Evolutionary conservation across 2,329 filamentous ascomycete genomes (phyloP), one percentile per base, ranked within the genome.

Genomic region (Cadophora sp.): DNA sequence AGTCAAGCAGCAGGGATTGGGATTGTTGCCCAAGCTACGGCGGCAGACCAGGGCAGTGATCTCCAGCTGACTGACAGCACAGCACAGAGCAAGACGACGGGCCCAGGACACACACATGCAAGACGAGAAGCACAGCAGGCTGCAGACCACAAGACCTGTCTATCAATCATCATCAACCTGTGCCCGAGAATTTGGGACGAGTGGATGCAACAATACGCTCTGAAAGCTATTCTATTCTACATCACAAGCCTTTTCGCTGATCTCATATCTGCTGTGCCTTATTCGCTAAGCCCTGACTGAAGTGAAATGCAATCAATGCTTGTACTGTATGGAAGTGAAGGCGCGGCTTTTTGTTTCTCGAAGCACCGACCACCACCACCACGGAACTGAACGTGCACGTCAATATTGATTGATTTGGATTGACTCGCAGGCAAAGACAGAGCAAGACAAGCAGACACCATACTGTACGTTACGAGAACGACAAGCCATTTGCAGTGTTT

Each of bases 51-150:
- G 19, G 43, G n/a, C 43, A 48, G 7, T 48, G 43, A 48, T 48
- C 43, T 48, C 43, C 43, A 22, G 43, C 43, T 48, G 43, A 48
- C 43, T 48, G 43, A 48, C 43, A 48, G n/a, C 43, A 22, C 43
- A 48, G 43, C 43, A 34, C n/a, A 11, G 5, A 48, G 43, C 43
- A 43, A 43, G 16, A 43, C 40, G 40, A 43, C 40, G 19, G 12
- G 43, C 19, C 43, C 2, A 48, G 43, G 22, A 11, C 43, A 56
- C 29, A 56, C 19, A 34, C 29, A 56, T 34, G 29, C 53, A 56
- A 56, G 53, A 56, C 16, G 27, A 56, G 53, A n/a, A 56, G 14
- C 27, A 26, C 27, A 55, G 51, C 53, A 56, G 53, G 34, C 53
- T 16, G 51, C 53, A 56, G 53, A 56, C 53, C 27, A 22, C 27